phyloP scores from a whole-genome alignment of 140 eudicot species.

The Senecio squalidus region DNA sequence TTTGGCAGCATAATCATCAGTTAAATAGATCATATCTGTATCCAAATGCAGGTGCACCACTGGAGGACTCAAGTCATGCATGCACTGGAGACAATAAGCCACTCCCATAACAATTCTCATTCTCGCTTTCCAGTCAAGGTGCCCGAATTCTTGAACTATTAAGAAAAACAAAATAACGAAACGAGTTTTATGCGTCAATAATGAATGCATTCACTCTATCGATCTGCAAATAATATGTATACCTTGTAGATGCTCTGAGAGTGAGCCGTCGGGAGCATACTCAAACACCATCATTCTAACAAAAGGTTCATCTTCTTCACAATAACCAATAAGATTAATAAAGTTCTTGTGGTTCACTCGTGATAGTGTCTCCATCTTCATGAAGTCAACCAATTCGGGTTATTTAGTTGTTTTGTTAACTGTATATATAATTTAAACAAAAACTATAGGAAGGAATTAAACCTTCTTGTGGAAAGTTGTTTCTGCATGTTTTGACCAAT shows the following conservation, averaged over 20 bases:
- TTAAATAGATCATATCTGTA: conserved; percentile 46
- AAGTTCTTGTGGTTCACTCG: conserved; percentile 93
- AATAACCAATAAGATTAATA: conserved; percentile 79
- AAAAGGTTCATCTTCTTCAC: conserved; percentile 94
- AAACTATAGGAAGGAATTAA: conserved; percentile 12
- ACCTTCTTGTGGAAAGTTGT: conserved; percentile 70
- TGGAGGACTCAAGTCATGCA: conserved; percentile 81
- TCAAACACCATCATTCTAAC: conserved; percentile 95
- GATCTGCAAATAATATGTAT: background rate
- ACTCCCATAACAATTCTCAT: conserved; percentile 90
- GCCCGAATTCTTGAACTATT: conserved; percentile 80
- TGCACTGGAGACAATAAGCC: conserved; percentile 78
- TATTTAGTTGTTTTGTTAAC: background rate
- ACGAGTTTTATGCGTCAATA: too few species aligned
- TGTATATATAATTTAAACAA: conserved; percentile 1
- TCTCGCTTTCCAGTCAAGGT: conserved; percentile 86
- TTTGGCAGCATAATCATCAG: conserved; percentile 96
- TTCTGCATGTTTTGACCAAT: conserved; percentile 77
- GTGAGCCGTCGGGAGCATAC: conserved; percentile 82
- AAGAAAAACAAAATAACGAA: too few species aligned
- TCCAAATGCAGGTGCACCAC: conserved; percentile 45
- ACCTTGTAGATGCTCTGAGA: conserved; percentile 95
- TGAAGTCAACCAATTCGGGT: conserved; percentile 2
- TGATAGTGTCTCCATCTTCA: conserved; percentile 70
- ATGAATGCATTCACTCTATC: too few species aligned